phyloP scores from a whole-genome alignment of 2,329 filamentous ascomycete species.

The Septoria petroselini region DNA sequence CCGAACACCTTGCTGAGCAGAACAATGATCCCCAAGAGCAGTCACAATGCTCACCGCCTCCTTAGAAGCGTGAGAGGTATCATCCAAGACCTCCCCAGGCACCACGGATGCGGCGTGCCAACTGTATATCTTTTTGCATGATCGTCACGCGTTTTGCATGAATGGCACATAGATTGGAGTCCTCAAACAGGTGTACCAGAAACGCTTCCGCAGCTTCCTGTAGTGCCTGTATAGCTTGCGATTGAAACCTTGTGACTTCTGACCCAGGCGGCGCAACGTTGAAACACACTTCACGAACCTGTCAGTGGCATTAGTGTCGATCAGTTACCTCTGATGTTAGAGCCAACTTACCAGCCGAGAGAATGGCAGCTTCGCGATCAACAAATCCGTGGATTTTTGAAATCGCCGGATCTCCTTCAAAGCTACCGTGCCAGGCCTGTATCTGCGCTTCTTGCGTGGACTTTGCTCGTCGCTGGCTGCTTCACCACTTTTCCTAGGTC shows the following conservation, averaged over 20 bases:
- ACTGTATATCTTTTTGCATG: slow-evolving; percentile 95
- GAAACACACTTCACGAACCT: slow-evolving; percentile 87
- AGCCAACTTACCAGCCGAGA: slow-evolving; percentile 69
- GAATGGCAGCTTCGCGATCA: slow-evolving; percentile 97
- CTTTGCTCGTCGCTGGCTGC: slow-evolving; percentile 18
- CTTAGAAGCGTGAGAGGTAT: not conserved
- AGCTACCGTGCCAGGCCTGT: slow-evolving; percentile 74
- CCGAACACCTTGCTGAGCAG: slow-evolving; percentile 30
- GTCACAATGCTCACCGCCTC: not conserved
- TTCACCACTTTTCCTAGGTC: slow-evolving; percentile 21
- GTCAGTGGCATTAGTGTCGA: slow-evolving; percentile 6
- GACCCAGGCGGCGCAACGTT: slow-evolving; percentile 73
- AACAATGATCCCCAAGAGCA: slow-evolving; percentile 16
- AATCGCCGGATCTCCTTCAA: slow-evolving; percentile 98
- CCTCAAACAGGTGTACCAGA: slow-evolving; percentile 95
- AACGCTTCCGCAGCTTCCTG: slow-evolving; percentile 99
- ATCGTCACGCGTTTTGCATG: slow-evolving; percentile 99
- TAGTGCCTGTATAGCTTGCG: slow-evolving; percentile 91
- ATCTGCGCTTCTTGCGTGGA: slow-evolving; percentile 37
- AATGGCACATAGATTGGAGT: slow-evolving; percentile 97
- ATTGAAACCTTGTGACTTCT: slow-evolving; percentile 88
- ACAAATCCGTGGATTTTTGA: slow-evolving; percentile 93
- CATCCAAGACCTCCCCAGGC: slow-evolving; percentile 48
- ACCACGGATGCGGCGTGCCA: slow-evolving; percentile 90
- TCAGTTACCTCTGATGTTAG: not conserved